Percentiles rank a stretch among this genome's conserved stretches.
These are phyloP conservation scores for Didymella pinodella DNA, from an alignment of 2,329 filamentous ascomycete genomes.

Conservation along the genomic window DNA sequence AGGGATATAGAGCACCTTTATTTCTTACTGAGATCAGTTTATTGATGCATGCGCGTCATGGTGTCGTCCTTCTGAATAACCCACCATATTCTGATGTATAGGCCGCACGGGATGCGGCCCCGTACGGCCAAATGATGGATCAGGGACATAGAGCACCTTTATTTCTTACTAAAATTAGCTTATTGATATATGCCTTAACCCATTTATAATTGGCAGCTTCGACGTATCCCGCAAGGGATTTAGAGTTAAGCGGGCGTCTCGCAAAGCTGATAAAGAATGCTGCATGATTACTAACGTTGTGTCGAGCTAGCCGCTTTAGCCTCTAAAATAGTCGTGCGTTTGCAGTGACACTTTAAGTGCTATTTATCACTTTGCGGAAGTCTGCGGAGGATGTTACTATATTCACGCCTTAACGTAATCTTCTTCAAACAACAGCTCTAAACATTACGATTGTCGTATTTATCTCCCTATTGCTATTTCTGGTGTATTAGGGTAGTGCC, in stretches of 20 bases:
- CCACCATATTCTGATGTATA: too few relatives aligned
- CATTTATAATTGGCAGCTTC: neutral
- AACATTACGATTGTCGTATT: too few relatives aligned
- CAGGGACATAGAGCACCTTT: neutral
- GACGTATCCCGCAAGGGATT: neutral
- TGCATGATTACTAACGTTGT: neutral
- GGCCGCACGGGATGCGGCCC: too few relatives aligned
- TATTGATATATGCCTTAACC: neutral
- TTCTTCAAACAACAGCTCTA: too few relatives aligned
- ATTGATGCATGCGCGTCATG: slow-evolving; percentile 1
- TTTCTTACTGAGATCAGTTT: neutral
- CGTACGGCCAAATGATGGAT: neutral
- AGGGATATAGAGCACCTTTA: slow-evolving; percentile 1
- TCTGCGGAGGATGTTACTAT: too few relatives aligned
- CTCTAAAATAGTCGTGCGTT: too few relatives aligned
- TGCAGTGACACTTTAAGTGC: too few relatives aligned
- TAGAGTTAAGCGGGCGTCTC: neutral
- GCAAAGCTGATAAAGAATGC: neutral
- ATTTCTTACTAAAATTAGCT: neutral
- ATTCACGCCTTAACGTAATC: too few relatives aligned
- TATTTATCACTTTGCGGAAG: too few relatives aligned
- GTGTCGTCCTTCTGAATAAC: too few relatives aligned
- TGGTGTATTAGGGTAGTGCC: too few relatives aligned
- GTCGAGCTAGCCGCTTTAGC: neutral
- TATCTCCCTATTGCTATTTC: neutral